phyloP scores from a whole-genome alignment of 2,329 filamentous ascomycete genomes.

The Cordyceps cateniannulata region DNA sequence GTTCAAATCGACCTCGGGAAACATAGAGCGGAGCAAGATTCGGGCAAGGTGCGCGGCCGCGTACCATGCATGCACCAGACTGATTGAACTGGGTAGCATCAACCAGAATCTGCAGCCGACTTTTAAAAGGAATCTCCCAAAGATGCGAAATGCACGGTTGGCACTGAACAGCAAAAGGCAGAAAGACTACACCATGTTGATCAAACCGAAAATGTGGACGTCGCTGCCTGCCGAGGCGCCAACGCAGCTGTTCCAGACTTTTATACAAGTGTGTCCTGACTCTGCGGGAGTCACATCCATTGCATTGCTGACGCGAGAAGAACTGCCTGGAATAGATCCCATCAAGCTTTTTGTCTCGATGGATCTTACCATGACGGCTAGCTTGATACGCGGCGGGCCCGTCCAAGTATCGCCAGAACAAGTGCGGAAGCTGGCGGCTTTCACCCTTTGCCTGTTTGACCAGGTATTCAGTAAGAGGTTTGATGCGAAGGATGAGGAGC shows the following conservation, averaged over 20 bases:
- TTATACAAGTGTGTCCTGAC: neutral
- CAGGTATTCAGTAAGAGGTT: conserved; percentile 90
- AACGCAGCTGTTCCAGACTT: conserved; percentile 45
- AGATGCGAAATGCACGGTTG: conserved; percentile 79
- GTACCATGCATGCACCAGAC: conserved; percentile 69
- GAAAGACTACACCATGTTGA: conserved; percentile 66
- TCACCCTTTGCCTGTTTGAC: conserved; percentile 69
- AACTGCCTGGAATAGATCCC: neutral
- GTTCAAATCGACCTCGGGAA: conserved; percentile 59
- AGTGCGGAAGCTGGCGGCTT: conserved; percentile 55
- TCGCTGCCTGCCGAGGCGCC: conserved; percentile 35
- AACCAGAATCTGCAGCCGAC: conserved; percentile 69
- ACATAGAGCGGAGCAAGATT: conserved; percentile 60
- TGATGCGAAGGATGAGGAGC: conserved; percentile 50
- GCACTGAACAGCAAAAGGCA: conserved; percentile 75
- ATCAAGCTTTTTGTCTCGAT: neutral
- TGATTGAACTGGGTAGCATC: conserved; percentile 61
- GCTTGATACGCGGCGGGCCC: conserved; percentile 25
- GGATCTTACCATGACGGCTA: neutral
- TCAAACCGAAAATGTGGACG: conserved; percentile 73
- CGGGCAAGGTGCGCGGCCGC: conserved; percentile 84
- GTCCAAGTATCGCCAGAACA: conserved; percentile 38
- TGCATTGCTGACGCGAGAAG: neutral
- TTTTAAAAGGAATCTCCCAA: conserved; percentile 64
- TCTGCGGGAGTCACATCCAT: neutral